Evolutionary conservation across 176 grass and related monocot genomes (phyloP), one percentile per base, ranked within the genome.

Genomic region (Panicum miliaceum): DNA sequence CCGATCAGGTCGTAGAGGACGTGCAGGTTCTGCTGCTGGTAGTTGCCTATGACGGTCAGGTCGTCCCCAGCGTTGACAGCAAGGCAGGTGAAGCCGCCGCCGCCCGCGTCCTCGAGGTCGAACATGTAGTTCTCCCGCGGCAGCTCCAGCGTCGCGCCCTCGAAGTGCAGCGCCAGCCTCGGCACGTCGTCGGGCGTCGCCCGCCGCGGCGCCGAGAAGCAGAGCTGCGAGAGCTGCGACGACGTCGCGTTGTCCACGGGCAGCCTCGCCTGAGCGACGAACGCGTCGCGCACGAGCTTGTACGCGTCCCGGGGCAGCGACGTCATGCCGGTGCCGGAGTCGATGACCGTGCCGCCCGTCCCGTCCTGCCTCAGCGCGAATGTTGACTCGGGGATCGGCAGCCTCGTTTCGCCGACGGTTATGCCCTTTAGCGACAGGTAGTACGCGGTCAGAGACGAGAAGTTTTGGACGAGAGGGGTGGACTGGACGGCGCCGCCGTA

Each of bases 11-110:
- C 90, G 74, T 92, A 90, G 22, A 92, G 75, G 15, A 92, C 86
- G 45, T 94, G 84, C 78, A 91, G 51, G 66, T 87, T 92, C 62
- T 92, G 92, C 63, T 94, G 90, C 45, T 97, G 94, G 27, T 77
- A 90, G 75, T 92, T 94, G 50, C 94, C 90, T 22, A 94, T 84
- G 6, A 87, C 75, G 12, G 88, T 82, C 34, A 75, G 19, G 46
- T 67, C 80, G 8, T 19, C 51, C 2, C 84, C 75, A 4, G 57
- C 0, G 41, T 81, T 76, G 29, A 32, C 29, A 32, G 89, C 77
- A 27, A 84, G 81, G 56, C 86, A 78, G 36, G 60, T 79, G 7
- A 32, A 32, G 29, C 65, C 4, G 63, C 12, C 51, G 10, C 12
- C 2, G 12, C 63, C 80, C 3, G 68, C 38, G 12, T 68, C 71